Conservation (phyloP, 345 rosid species). For the rapeseed (Brassica napus) region DNA sequence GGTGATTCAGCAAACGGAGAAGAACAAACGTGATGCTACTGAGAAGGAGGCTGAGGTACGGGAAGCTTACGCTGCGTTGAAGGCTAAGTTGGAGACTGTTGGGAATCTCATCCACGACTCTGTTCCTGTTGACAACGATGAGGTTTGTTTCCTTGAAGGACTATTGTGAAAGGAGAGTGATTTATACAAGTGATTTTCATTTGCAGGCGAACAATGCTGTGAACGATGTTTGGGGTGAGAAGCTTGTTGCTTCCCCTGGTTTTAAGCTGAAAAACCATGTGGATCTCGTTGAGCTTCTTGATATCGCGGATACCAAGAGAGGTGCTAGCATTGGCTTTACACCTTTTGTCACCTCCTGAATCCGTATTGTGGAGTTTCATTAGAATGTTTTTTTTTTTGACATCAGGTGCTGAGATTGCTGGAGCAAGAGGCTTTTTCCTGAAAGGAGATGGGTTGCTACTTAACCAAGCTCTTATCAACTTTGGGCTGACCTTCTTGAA, state of each 20-base stretch:
- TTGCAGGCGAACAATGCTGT: conserved; percentile 73
- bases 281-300: conserved; percentile 89
- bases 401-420: conserved; percentile 65
- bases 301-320: conserved; percentile 71
- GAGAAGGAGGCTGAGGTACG: conserved; percentile 69
- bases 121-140: conserved; percentile 71
- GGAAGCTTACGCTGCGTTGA: conserved; percentile 54
- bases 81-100: conserved; percentile 59
- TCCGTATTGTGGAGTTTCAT: not conserved
- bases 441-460: conserved; percentile 85
- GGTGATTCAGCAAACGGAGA: conserved; percentile 53
- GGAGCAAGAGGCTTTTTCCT: conserved; percentile 92
- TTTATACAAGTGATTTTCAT: not conserved
- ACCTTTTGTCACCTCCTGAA: not conserved
- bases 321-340: conserved; percentile 21
- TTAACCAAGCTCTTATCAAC: conserved; percentile 89
- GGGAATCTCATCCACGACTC: conserved; percentile 94
- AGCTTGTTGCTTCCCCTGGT: conserved; percentile 45
- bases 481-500: conserved; percentile 77
- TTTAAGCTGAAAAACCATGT: conserved; percentile 75
- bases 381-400: not conserved
- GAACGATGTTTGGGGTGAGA: conserved; percentile 64
- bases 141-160: conserved; percentile 44
- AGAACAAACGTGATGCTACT: conserved; percentile 51
- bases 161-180: conserved; percentile 1